phyloP scores from a whole-genome alignment of 176 grass and related monocot genomes.

The Oryza coarctata region DNA sequence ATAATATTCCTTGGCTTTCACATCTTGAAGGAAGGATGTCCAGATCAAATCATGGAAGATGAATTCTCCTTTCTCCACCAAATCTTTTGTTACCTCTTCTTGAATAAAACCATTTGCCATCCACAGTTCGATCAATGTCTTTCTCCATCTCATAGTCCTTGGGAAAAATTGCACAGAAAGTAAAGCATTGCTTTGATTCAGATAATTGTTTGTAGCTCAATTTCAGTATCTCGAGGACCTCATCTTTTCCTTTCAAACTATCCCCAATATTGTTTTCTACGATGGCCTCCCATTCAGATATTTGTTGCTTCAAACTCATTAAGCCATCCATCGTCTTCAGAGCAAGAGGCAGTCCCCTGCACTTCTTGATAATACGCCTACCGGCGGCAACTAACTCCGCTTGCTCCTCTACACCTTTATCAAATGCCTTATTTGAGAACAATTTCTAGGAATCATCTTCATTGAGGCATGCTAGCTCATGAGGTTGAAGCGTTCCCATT shows the following conservation, averaged over 20 bases:
- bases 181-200: slow-evolving; percentile 25
- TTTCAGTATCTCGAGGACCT: too few relatives aligned
- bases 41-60: too few relatives aligned
- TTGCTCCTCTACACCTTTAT: background rate
- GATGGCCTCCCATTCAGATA: too few relatives aligned
- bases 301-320: too few relatives aligned
- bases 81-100: too few relatives aligned
- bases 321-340: too few relatives aligned
- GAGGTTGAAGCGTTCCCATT: background rate
- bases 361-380: background rate
- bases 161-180: slow-evolving; percentile 6
- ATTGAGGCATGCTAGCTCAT: background rate
- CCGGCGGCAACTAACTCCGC: background rate
- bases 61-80: too few relatives aligned
- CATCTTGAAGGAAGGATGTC: slow-evolving; percentile 35
- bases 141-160: too few relatives aligned
- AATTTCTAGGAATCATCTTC: slow-evolving; percentile 32
- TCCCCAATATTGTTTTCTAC: too few relatives aligned
- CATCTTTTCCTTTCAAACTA: too few relatives aligned
- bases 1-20: background rate
- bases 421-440: slow-evolving; percentile 27
- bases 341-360: background rate
- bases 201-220: background rate
- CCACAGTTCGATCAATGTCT: slow-evolving; percentile 31
- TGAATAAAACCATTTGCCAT: too few relatives aligned